phyloP scores from a whole-genome alignment of 306 rosid genomes.

The Quercus gilva region DNA sequence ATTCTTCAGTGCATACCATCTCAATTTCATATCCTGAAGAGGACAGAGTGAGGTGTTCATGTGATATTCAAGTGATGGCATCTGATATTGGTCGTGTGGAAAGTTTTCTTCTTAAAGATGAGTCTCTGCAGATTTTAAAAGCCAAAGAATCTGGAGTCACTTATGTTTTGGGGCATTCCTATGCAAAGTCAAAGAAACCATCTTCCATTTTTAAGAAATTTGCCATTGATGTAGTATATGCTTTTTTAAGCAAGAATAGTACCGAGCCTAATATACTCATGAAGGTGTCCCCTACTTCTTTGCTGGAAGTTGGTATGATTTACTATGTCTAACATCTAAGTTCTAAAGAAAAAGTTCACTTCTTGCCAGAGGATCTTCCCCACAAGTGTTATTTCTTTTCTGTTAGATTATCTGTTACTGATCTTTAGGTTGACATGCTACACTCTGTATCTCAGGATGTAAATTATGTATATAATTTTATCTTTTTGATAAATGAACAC shows the following conservation, averaged over 20 bases:
- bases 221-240: slow-evolving; percentile 52
- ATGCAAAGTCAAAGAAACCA: slow-evolving; percentile 69
- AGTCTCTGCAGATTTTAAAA: slow-evolving; percentile 49
- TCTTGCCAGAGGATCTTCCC: neutral
- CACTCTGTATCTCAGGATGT: slow-evolving; percentile 20
- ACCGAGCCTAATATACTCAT: slow-evolving; percentile 57
- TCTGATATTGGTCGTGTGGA: slow-evolving; percentile 9
- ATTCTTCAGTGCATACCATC: slow-evolving; percentile 22
- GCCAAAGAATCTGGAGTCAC: slow-evolving; percentile 83
- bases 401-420: slow-evolving; percentile 14
- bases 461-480: neutral
- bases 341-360: neutral
- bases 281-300: slow-evolving; percentile 64
- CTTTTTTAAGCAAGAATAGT: slow-evolving; percentile 67
- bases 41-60: slow-evolving; percentile 21
- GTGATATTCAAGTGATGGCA: slow-evolving; percentile 17
- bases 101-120: slow-evolving; percentile 32
- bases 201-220: slow-evolving; percentile 67
- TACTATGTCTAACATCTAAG: slow-evolving; percentile 52
- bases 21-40: slow-evolving; percentile 18
- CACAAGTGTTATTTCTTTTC: neutral
- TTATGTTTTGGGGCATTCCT: slow-evolving; percentile 66
- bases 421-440: slow-evolving; percentile 21
- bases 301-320: slow-evolving; percentile 82
- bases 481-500: neutral